phyloP scores from a whole-genome alignment of 225 moss, liverwort and hornwort species.

The Polytrichum commune region DNA sequence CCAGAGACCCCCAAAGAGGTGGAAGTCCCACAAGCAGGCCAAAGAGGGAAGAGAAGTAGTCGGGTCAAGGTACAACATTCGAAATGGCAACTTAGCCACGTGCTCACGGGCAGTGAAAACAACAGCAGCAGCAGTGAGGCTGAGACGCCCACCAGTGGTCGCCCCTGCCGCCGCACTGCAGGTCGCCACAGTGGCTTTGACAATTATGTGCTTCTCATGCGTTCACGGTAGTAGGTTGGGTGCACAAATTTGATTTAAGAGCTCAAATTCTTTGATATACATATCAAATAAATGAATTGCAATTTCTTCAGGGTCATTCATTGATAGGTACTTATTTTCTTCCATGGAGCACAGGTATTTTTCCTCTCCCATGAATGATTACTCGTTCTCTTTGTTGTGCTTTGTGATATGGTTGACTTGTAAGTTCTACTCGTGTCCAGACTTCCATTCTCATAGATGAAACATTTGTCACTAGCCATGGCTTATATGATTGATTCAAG shows the following conservation, averaged over 20 bases:
- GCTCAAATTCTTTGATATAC: slow-evolving; percentile 74
- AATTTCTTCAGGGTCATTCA: not conserved
- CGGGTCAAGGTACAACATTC: slow-evolving; percentile 66
- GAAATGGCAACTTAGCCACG: slow-evolving; percentile 76
- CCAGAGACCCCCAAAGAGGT: slow-evolving; percentile 44
- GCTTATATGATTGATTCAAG: too few relatives aligned
- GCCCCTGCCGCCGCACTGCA: slow-evolving; percentile 96
- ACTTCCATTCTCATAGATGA: too few relatives aligned
- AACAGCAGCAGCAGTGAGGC: slow-evolving; percentile 66
- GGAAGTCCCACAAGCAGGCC: slow-evolving; percentile 66
- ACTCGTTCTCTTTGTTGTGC: too few relatives aligned
- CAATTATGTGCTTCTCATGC: slow-evolving; percentile 88
- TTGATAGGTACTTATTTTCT: not conserved
- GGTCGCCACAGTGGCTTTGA: slow-evolving; percentile 98
- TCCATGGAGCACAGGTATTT: too few relatives aligned
- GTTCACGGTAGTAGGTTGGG: slow-evolving; percentile 61
- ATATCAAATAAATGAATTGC: slow-evolving; percentile 44
- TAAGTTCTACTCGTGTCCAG: too few relatives aligned
- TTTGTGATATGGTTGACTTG: too few relatives aligned
- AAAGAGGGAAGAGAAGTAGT: slow-evolving; percentile 87
- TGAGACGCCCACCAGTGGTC: slow-evolving; percentile 63
- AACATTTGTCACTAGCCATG: too few relatives aligned
- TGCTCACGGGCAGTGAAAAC: slow-evolving; percentile 30
- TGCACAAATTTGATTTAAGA: slow-evolving; percentile 15
- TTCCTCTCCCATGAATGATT: too few relatives aligned